A percentile compares a stretch with the other conserved stretches of the same genome.
phyloP scores from a whole-genome alignment of 768 basidiomycete genomes.

The Strobilomyces confusus region DNA sequence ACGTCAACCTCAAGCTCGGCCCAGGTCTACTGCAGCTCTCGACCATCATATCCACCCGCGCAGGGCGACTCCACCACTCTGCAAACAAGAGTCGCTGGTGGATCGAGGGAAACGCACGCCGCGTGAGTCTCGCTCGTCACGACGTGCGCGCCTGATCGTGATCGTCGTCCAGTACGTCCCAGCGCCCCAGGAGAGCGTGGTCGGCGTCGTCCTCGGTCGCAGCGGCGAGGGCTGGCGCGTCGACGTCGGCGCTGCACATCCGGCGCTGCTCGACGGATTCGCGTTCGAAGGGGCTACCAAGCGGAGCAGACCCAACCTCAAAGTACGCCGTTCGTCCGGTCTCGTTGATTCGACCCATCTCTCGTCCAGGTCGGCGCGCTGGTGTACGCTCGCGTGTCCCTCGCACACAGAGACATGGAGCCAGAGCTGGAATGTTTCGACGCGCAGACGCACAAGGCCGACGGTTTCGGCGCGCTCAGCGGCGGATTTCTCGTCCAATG shows the following conservation, averaged over 20 bases:
- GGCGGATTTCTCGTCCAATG: constrained; percentile 81
- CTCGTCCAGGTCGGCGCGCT: constrained; percentile 74
- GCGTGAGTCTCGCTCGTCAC: constrained; percentile 50
- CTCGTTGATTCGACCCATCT: constrained; percentile 5
- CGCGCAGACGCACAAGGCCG: constrained; percentile 85
- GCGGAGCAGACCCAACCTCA: constrained; percentile 89
- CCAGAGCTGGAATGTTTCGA: constrained; percentile 97
- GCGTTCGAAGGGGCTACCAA: constrained; percentile 97
- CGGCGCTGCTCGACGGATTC: constrained; percentile 79
- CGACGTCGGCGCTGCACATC: constrained; percentile 88
- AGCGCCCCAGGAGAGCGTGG: constrained; percentile 82
- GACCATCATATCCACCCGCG: constrained; percentile 55
- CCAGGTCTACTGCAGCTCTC: constrained; percentile 66
- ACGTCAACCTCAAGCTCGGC: constrained; percentile 80
- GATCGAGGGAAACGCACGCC: constrained; percentile 81
- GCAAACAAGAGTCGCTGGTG: constrained; percentile 77
- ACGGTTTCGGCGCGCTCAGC: constrained; percentile 91
- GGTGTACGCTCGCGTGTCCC: constrained; percentile 87
- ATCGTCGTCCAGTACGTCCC: constrained; percentile 71
- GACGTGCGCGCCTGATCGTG: neutral
- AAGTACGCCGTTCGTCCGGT: constrained; percentile 43
- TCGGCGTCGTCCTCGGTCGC: constrained; percentile 77
- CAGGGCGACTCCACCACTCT: constrained; percentile 67
- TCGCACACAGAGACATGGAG: constrained; percentile 97
- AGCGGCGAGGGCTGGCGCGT: constrained; percentile 90